Evolutionary conservation across 345 rosid species (phyloP), one percentile per base, ranked within the genome.

Genomic region (Noccaea caerulescens): DNA sequence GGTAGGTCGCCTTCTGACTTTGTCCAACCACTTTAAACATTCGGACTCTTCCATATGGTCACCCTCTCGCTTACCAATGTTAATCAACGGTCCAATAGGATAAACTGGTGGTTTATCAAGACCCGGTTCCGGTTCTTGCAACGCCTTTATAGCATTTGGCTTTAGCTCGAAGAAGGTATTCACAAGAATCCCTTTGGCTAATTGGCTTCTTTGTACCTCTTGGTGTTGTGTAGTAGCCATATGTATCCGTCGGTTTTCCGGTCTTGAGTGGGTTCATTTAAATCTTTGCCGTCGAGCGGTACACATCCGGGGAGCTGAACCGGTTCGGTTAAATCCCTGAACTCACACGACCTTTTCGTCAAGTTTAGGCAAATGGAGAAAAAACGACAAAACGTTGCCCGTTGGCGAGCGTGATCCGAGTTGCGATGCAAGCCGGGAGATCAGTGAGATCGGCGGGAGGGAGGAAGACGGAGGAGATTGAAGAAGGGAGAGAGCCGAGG

Each of bases 21-120:
- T n/a, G n/a, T n/a, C 86, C 25, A 95, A 53, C 99, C 99, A 95
- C 62, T 72, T 83, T 10, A 95, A 46, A 46, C 91, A 84, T 7
- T 76, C 91, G 0, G 72, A 66, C 12, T 63, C 78, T 3, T 76
- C 81, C 0, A 0, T 11, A 1, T 23, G 14, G 36, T 20, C 7
- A 6, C 50, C 11, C 10, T 55, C 8, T 12, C 67, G n/a, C 6
- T 79, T 20, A 47, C 71, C 90, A 69, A 76, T 56, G 20, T 83
- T 82, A 56, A 79, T 87, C 34, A 81, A 71, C 10, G 91, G 97
- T 32, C 96, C 97, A 6, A 89, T 73, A 10, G 93, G 88, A 77
- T 82, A 87, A 58, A 91, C 80, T 2, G 84, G 91, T 14, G 90
- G 91, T 37, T 72, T 83, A 18, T 82, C 83, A 8, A 69, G 61